Base-by-base conservation (phyloP, 2,329 filamentous ascomycete genomes). In the Teratosphaeria zuluensis region DNA sequence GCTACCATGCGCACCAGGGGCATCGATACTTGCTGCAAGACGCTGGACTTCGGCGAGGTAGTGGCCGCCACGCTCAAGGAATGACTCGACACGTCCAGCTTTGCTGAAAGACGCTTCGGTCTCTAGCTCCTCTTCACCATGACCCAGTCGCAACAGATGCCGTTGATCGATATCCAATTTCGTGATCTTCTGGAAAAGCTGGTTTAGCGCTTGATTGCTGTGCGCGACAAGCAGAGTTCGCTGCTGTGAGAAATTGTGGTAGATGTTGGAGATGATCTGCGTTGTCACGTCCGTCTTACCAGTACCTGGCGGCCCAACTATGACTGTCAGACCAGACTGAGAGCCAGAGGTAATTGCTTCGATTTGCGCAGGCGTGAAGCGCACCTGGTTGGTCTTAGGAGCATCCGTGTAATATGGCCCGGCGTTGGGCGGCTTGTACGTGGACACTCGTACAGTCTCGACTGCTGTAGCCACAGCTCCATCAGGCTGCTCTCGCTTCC, bases 281-380 rank as follows among this genome's bases (percentile, higher is more conserved):
- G 92, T 96, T 54, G 91, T 92, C 56, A 99, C 94, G 74, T 99
- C 94, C n/a, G 94, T 99, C 78, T 99, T 99, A 62, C 95, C 94
- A 6, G 94, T 99, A 57, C 94, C 94, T 7, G 94, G 94, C 57
- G 94, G 94, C 0, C 94, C 94, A 62, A 99, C 90, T 65, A 99
- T 88, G 54, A 99, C 84, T 1, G 92, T 96, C 56, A 99, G 80
- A 21, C 95, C 94, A 38, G 94, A 92, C 68, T 99, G 95, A 6
- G 90, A 92, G 21, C 94, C 94, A 48, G 92, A 96, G 61, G 89
- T 85, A 68, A 99, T 94, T 30, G 94, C 94, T 72, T 97, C 89
- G 31, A 95, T 83, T 74, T 97, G 94, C 42, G 89, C 84, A 35
- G 92, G 85, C 4, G 94, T 99, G 70, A 97, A 99, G 32, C 90